Evolutionary conservation across 2,329 filamentous ascomycete species (phyloP), one percentile per base, ranked within the genome.

Genomic region (Clarireedia homoeocarpa): DNA sequence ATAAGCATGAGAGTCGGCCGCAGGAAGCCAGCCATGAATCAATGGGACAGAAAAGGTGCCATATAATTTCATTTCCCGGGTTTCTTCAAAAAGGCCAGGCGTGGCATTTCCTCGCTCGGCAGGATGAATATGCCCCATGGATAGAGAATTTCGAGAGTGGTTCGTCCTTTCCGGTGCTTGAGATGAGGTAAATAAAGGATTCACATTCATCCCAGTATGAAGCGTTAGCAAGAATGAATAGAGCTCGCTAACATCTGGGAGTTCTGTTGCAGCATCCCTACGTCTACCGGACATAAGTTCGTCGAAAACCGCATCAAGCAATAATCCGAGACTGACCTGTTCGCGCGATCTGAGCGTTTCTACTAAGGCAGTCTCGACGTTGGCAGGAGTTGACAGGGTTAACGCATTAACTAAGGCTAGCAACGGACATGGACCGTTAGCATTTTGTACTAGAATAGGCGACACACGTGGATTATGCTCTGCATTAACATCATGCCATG

Each of bases 181-280:
- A 2, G 89, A 79, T 6, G 44, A 27, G 6, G 95, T 79, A 61
- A 96, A 94, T 20, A 88, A 83, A 2, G 94, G 94, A 62, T 99
- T 99, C 56, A 97, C 92, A 66, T 97, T 99, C 89, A 99, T 96
- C 39, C 94, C 94, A 0, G 91, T 97, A 64, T 96, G 90, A 2
- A 99, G 75, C 46, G 89, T 88, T 56, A 94, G 82, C 2, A 99
- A 75, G 67, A 99, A 99, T 6, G 80, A 78, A 69, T 96, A 95
- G 1, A 99, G 77, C 58, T 96, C 91, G 38, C 85, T 81, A 9
- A 97, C 86, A 68, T 97, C 94, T 0, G 92, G 92, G 24, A 97
- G 73, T 15, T 83, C 76, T 56, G 77, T 75, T 1, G 78, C 79
- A 2, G 74, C 71, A 48, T 82, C 81, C 0, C 82, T 84, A 51